phyloP scores from a whole-genome alignment of 2,329 filamentous ascomycete genomes.

The Fusarium continuum region DNA sequence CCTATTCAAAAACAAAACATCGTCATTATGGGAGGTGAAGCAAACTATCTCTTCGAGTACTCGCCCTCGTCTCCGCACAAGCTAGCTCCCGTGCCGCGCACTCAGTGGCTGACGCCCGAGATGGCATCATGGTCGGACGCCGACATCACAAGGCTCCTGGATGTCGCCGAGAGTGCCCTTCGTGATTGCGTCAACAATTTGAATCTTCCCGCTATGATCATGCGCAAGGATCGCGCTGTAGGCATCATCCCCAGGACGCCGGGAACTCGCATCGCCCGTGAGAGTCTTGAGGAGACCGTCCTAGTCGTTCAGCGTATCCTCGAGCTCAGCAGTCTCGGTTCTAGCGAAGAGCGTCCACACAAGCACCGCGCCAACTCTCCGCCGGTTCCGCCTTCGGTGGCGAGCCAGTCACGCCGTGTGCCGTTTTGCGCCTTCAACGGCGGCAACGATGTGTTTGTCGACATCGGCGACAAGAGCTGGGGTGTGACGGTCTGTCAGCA shows the following conservation, averaged over 20 bases:
- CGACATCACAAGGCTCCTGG: conserved; percentile 82
- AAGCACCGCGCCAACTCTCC: conserved; percentile 34
- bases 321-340: conserved; percentile 74
- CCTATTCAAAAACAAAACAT: conserved; percentile 77
- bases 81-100: conserved; percentile 72
- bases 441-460: conserved; percentile 96
- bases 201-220: conserved; percentile 78
- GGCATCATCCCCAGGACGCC: conserved; percentile 75
- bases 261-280: conserved; percentile 77
- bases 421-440: conserved; percentile 99
- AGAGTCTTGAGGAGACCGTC: conserved; percentile 95
- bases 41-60: conserved; percentile 93
- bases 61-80: conserved; percentile 70
- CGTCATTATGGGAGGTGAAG: conserved; percentile 93
- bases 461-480: conserved; percentile 98
- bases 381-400: conserved; percentile 27
- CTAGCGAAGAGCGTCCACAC: conserved; percentile 42
- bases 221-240: conserved; percentile 89
- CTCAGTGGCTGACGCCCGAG: conserved; percentile 78
- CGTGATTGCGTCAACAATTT: conserved; percentile 83
- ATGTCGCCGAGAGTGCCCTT: conserved; percentile 86
- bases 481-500: conserved; percentile 92
- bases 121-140: conserved; percentile 80
- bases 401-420: conserved; percentile 54
- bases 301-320: conserved; percentile 92